A percentile compares a stretch with the other conserved stretches of the same genome.
Conservation (phyloP, 1,139 yeast species). For the Sugiyamaella castrensis region DNA sequence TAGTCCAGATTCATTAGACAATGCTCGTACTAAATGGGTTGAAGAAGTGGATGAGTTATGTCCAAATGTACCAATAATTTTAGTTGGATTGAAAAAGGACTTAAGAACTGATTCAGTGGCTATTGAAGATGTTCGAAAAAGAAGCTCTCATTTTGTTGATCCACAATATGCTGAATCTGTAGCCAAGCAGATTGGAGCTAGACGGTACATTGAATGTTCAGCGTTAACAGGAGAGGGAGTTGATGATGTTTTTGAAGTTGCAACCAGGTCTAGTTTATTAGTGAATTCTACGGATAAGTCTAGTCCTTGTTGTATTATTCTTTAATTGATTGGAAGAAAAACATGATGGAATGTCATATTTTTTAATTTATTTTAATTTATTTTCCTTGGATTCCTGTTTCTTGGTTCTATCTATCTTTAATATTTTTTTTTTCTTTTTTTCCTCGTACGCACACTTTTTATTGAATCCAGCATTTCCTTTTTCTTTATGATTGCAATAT, state of each 20-base stretch:
- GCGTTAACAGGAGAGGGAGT: slow-evolving; percentile 91
- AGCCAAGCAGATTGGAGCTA: slow-evolving; percentile 84
- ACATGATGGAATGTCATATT: background rate
- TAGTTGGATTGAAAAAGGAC: slow-evolving; percentile 91
- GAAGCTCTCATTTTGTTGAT: slow-evolving; percentile 73
- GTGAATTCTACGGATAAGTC: slow-evolving; percentile 20
- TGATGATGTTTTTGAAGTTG: slow-evolving; percentile 85
- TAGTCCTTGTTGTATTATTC: slow-evolving; percentile 26
- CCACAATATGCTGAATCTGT: slow-evolving; percentile 76
- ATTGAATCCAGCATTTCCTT: background rate
- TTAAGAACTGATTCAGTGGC: slow-evolving; percentile 77
- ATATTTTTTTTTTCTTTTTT: background rate
- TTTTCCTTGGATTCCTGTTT: background rate
- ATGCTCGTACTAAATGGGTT: slow-evolving; percentile 62
- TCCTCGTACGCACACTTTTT: background rate
- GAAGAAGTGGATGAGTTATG: slow-evolving; percentile 77
- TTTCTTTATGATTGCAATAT: background rate
- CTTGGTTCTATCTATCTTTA: background rate
- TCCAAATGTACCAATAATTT: slow-evolving; percentile 73
- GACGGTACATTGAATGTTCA: slow-evolving; percentile 86
- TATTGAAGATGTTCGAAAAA: slow-evolving; percentile 69
- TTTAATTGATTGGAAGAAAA: slow-evolving; percentile 11
- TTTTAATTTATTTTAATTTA: background rate
- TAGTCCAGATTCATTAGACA: slow-evolving; percentile 62
- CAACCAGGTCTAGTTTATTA: slow-evolving; percentile 69